Evolutionary conservation across 257 asterid genomes (phyloP), one percentile per base, ranked within the genome.

Genomic region (Jacaranda mimosifolia): DNA sequence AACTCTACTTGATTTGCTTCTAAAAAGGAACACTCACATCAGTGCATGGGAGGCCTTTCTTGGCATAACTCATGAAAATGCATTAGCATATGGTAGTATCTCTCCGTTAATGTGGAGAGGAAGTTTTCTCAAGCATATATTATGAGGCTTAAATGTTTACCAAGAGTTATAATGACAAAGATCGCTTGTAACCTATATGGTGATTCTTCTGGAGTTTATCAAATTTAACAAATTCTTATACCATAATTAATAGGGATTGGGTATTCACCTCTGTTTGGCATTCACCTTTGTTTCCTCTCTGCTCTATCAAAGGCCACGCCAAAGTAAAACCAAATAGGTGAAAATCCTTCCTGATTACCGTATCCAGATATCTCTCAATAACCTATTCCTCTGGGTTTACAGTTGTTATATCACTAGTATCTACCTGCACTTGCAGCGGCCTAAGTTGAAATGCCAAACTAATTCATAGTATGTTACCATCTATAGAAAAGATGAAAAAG

Each of bases 1-100:
- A 51, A 26, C 64, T 58, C 42, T 26, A 51, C 58, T 64, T 70
- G 46, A 36, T 71, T 65, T 26, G 12, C 69, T 42, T 38, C 32
- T 62, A n/a, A 39, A 63, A 48, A 38, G 60, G 9, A 1, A 38
- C 72, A 18, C 3, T 42, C 8, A 55, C 5, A 13, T 42, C 11
- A 21, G 12, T 35, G 60, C 5, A 68, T 35, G 38, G 14, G 8
- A n/a, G 39, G 78, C 68, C 62, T 64, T n/a, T 26, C 53, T n/a
- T 53, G 64, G 21, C 4, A 17, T 57, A 17, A 66, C 57, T 74
- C n/a, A 45, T 11, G 35, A 49, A 64, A 40, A 55, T 45, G 19
- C 5, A 63, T 75, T n/a, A 38, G 26, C 13, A 48, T 56, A n/a
- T 53, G 26, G 38, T 64, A 57, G 46, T 56, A 19, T 14, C 68